Evolutionary conservation across 306 rosid species (phyloP).

Genomic region (Citrullus colocynthis): DNA sequence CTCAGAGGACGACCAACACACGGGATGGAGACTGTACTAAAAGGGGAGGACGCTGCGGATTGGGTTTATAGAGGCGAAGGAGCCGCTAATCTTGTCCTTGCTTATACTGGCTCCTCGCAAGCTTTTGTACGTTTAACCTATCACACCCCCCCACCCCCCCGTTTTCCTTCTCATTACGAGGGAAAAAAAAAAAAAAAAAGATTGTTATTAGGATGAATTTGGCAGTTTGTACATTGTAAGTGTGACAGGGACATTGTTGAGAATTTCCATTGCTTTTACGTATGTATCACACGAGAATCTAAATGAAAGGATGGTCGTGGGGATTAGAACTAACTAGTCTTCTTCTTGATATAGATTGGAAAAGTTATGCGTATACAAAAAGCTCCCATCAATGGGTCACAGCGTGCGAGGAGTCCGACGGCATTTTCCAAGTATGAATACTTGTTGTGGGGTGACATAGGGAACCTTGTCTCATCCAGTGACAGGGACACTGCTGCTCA

Average conservation of each 20-base stretch:
- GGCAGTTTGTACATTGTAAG: background rate
- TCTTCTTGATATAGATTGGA: conserved; percentile 30
- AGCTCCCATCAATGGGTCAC: conserved; percentile 26
- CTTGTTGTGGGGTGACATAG: conserved; percentile 54
- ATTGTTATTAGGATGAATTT: background rate
- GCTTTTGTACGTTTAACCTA: conserved; percentile 32
- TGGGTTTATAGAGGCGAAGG: conserved; percentile 97
- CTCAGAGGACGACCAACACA: conserved; percentile 5
- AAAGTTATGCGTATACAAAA: conserved; percentile 78
- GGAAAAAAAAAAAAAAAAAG: too few relatives aligned
- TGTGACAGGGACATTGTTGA: background rate
- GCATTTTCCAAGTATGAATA: conserved; percentile 43
- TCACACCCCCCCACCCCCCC: too few relatives aligned
- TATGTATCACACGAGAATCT: background rate
- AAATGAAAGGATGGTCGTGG: background rate
- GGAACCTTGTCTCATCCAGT: conserved; percentile 32
- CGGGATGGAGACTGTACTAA: conserved; percentile 41
- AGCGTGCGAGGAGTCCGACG: conserved; percentile 21
- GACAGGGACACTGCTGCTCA: conserved; percentile 41
- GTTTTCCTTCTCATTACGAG: background rate
- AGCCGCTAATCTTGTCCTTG: conserved; percentile 78
- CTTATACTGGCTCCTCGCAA: conserved; percentile 57
- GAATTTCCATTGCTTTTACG: background rate
- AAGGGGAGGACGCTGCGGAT: conserved; percentile 37
- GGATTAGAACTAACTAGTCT: background rate